A percentile compares a stretch with the other conserved stretches of the same genome.
Conservation (phyloP, 768 basidiomycete species). For the Termitomyces sp. region DNA sequence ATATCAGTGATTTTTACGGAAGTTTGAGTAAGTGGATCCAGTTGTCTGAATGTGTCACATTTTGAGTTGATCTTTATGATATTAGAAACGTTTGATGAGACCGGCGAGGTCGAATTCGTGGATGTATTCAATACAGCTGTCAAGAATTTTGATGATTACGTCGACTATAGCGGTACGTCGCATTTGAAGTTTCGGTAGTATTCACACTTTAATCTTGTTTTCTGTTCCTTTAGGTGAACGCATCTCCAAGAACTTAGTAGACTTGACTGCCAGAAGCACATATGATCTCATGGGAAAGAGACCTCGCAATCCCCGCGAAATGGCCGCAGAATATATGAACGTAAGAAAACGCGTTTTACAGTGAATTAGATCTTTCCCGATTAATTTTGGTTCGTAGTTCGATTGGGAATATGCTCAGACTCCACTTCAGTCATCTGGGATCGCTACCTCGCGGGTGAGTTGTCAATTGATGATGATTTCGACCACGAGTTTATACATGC, state of each 20-base stretch:
- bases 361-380: no score
- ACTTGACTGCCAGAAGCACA: constrained; percentile 49
- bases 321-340: constrained; percentile 55
- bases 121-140: constrained; percentile 36
- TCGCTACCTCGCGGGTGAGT: constrained; percentile 41
- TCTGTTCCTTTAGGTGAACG: constrained; percentile 33
- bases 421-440: constrained; percentile 20
- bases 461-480: no score
- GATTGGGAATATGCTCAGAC: constrained; percentile 23
- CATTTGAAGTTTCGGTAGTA: not conserved
- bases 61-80: not conserved
- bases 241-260: constrained; percentile 42
- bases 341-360: constrained; percentile 16
- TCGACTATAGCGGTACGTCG: constrained; percentile 36
- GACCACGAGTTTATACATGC: no score
- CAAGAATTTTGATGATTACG: constrained; percentile 20
- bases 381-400: constrained; percentile 20
- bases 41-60: not conserved
- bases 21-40: constrained; percentile 35
- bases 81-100: constrained; percentile 27
- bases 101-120: constrained; percentile 38
- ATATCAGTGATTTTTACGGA: constrained; percentile 32
- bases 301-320: constrained; percentile 40
- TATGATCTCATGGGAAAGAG: constrained; percentile 50
- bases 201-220: not conserved